Base-by-base conservation (phyloP, 2,329 filamentous ascomycete genomes). In the Juglanconis sp. region DNA sequence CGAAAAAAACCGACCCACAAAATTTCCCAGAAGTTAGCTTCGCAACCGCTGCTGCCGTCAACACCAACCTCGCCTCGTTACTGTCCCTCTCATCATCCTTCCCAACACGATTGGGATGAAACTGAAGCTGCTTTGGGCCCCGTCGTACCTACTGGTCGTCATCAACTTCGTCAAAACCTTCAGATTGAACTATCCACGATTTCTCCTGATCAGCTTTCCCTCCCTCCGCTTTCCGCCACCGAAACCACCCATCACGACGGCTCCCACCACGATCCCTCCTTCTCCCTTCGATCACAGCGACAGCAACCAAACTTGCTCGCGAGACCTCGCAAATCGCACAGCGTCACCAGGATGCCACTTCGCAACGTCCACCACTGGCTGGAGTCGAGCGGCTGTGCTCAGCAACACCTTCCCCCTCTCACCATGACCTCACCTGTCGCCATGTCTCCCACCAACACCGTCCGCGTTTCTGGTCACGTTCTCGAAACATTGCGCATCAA, bases 401-500 rank as follows among this genome's bases (percentile, higher is more conserved):
- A 50, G 38, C 56, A 31, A 36, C 31, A 46, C 15, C 48, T 48
- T 9, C 10, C 47, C 11, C 46, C 34, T 32, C 17, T 56, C 4
- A 15, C 44, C 48, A 31, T 15, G 5, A 11, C 54, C 17, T 30
- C 40, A 11, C 60, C 57, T 30, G 46, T 32, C 30, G 53, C 47
- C 48, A 59, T 53, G 50, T 55, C 62, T 34, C 52, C 61, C 10
- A 24, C 59, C 10, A 50, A 71, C 9, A 72, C 75, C 4, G 73
- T 85, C 5, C 83, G 80, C 1, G 72, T 86, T 0, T 81, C 82
- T 0, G 77, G 79, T 1, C 77, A 84, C 32, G 75, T 84, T 3
- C 69, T 85, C 46, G 82, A 86, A 60, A 83, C 77, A 0, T 72
- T 86, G 4, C 74, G 79, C 34, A 76, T 84, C 5, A 83, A 79